phyloP scores from a whole-genome alignment of 345 rosid species.

The Brassica nigra region DNA sequence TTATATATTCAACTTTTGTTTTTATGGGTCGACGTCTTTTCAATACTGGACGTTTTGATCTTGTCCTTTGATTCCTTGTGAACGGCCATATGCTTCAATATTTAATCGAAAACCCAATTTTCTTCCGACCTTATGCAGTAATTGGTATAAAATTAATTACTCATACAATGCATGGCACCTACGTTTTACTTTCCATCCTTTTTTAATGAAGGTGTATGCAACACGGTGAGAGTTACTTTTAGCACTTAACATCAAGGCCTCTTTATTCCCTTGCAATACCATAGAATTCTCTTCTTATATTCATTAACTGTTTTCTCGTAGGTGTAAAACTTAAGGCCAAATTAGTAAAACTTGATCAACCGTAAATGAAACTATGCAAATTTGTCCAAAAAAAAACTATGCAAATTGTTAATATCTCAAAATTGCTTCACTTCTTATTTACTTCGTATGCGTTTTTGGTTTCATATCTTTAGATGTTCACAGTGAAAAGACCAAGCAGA shows the following conservation, averaged over 20 bases:
- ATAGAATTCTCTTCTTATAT: too few relatives aligned
- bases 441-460: neutral
- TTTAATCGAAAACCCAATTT: neutral
- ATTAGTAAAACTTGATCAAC: neutral
- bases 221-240: conserved; percentile 1
- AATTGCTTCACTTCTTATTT: neutral
- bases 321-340: neutral
- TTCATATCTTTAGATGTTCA: neutral
- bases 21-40: conserved; percentile 31
- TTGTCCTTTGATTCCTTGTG: conserved; percentile 32
- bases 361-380: neutral
- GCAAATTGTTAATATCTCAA: neutral
- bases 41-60: conserved; percentile 21
- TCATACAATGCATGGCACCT: neutral
- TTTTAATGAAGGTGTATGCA: neutral
- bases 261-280: conserved; percentile 2
- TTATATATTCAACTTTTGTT: neutral
- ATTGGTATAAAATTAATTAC: neutral
- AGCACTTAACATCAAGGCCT: conserved; percentile 1
- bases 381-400: neutral
- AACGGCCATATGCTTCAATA: conserved; percentile 11
- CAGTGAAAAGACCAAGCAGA: neutral
- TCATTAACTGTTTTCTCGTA: neutral
- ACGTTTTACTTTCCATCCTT: neutral
- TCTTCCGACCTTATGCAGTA: neutral